Percentiles rank a stretch among this genome's conserved stretches.
Conservation (phyloP, 441 rosid genomes). For the Melastoma candidum region DNA sequence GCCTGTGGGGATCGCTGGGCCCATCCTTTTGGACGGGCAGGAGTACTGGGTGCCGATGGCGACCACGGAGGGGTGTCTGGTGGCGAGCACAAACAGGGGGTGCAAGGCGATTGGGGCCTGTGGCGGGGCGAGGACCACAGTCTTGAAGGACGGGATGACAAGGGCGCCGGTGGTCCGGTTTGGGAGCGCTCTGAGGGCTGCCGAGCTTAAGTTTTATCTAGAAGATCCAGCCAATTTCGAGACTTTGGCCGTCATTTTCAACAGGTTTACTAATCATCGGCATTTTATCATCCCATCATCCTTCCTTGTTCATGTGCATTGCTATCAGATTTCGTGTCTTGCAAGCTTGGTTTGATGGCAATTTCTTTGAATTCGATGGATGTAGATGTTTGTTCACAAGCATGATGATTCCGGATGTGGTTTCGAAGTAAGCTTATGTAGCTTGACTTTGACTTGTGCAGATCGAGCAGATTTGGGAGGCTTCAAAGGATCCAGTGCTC, state of each 20-base stretch:
- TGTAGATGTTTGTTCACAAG: neutral
- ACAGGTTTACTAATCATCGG: slow-evolving; percentile 34
- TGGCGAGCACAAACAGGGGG: slow-evolving; percentile 84
- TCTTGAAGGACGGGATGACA: slow-evolving; percentile 74
- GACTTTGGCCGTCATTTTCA: slow-evolving; percentile 53
- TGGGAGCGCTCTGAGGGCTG: slow-evolving; percentile 46
- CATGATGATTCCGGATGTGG: neutral
- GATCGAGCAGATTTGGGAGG: slow-evolving; percentile 84
- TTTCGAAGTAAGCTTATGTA: no score
- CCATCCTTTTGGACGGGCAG: slow-evolving; percentile 55
- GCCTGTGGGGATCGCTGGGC: slow-evolving; percentile 83
- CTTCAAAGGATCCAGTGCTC: slow-evolving; percentile 55
- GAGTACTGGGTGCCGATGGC: slow-evolving; percentile 87
- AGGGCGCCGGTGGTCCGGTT: slow-evolving; percentile 89
- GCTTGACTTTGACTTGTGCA: slow-evolving; percentile 21
- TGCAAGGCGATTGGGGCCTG: slow-evolving; percentile 68
- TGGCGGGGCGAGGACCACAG: slow-evolving; percentile 57
- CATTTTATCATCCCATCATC: neutral
- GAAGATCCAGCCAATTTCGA: slow-evolving; percentile 65
- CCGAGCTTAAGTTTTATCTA: slow-evolving; percentile 72
- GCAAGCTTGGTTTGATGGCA: neutral
- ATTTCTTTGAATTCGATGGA: neutral
- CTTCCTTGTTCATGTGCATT: neutral
- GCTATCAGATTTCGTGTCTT: neutral
- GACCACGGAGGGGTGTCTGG: slow-evolving; percentile 83